Evolutionary conservation across 306 rosid species (phyloP), one percentile per base, ranked within the genome.

Genomic region (Cucurbita maxima): DNA sequence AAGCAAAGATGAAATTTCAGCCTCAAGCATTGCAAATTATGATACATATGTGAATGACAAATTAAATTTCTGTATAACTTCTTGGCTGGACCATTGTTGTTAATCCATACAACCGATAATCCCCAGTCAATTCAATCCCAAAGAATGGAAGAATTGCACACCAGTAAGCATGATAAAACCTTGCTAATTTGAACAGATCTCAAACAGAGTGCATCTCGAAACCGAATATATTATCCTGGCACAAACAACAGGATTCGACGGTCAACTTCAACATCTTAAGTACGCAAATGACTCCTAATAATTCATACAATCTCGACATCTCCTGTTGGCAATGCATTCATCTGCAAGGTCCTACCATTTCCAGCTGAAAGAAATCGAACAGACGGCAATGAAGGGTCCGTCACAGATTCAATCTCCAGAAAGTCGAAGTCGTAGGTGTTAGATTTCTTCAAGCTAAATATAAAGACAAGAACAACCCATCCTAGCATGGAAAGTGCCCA

Each of bases 341-440:
- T 90, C 83, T 86, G 98, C 87, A 89, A 74, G 71, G 92, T 82
- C 84, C 97, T 88, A 72, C 86, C 89, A 76, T 85, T 85, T 67
- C 92, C 93, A 4, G 98, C 76, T 56, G 84, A 82, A 68, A 89
- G 73, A 81, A 94, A 94, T 81, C 95, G 76, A 15, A 90, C 92
- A 54, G 97, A 75, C 1, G 97, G 97, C 67, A 90, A 80, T 5
- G 92, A 94, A 74, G 92, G 87, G 76, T 89, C 95, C 0, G 95
- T 80, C 62, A 94, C 86, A 12, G 97, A 87, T 84, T 94, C 99
- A 48, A 94, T 87, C 91, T 94, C 97, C 61, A 94, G 92, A 81
- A 90, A 91, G 76, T 59, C 81, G 25, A 90, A 83, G 37, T 89
- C 89, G 59, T 72, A 77, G 12, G 88, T 92, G 34, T 92, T 88